Conservation (phyloP, 2,329 filamentous ascomycete species). For the Fusarium avenaceum region DNA sequence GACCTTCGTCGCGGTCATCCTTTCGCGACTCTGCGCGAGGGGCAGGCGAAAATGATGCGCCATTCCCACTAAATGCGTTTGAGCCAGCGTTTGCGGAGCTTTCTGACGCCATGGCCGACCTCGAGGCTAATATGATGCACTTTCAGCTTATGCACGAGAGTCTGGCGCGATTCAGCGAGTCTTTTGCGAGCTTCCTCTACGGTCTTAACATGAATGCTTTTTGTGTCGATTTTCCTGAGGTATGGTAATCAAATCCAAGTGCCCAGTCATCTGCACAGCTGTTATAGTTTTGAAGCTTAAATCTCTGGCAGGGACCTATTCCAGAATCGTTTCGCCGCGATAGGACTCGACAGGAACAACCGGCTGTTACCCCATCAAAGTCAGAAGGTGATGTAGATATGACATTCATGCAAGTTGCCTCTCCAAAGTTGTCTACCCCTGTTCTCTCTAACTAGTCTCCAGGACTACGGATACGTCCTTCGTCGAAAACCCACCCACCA, state of each 20-base stretch:
- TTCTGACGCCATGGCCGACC: slow-evolving; percentile 91
- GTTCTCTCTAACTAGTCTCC: slow-evolving; percentile 37
- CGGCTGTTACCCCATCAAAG: slow-evolving; percentile 43
- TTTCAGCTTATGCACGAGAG: slow-evolving; percentile 98
- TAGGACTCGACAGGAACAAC: slow-evolving; percentile 68
- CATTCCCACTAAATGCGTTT: slow-evolving; percentile 82
- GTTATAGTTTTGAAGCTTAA: slow-evolving; percentile 16
- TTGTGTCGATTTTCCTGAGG: slow-evolving; percentile 97
- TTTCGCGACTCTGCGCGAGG: slow-evolving; percentile 80
- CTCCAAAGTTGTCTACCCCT: not conserved
- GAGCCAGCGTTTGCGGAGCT: slow-evolving; percentile 95
- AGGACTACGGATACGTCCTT: slow-evolving; percentile 95
- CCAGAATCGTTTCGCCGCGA: slow-evolving; percentile 83
- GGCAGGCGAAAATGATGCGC: slow-evolving; percentile 63
- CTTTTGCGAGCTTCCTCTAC: slow-evolving; percentile 94
- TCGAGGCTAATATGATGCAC: slow-evolving; percentile 98
- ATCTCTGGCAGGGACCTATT: slow-evolving; percentile 75
- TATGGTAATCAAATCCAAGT: slow-evolving; percentile 53
- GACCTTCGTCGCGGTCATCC: slow-evolving; percentile 89
- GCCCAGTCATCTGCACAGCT: not conserved
- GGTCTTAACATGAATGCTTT: slow-evolving; percentile 99
- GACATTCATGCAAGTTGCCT: slow-evolving; percentile 79
- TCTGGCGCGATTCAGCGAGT: slow-evolving; percentile 91
- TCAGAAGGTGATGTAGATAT: slow-evolving; percentile 73
- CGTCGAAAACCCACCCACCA: slow-evolving; percentile 81